Evolutionary conservation across 441 rosid genomes (phyloP).

Genomic region (Pelargonium myrrhifolium): DNA sequence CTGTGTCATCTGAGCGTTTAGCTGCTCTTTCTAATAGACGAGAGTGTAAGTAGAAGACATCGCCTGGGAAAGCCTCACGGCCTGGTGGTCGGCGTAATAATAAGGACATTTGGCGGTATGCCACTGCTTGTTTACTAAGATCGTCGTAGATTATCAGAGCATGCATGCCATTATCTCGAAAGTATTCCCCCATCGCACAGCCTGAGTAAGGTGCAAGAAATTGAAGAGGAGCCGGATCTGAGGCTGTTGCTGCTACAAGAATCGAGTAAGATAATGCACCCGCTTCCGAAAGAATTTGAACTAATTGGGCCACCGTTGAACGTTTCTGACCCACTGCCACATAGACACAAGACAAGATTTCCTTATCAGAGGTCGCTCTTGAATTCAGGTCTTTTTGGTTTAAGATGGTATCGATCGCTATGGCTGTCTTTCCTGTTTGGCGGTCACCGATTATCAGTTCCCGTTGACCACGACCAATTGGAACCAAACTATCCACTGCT

Average conservation of each 20-base stretch:
- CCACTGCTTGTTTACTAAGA: neutral
- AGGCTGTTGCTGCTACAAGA: conserved; percentile 19
- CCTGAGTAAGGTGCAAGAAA: conserved; percentile 11
- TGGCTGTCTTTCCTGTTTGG: neutral
- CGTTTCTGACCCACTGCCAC: neutral
- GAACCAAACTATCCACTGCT: neutral
- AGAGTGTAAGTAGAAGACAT: conserved; percentile 15
- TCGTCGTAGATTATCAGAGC: conserved; percentile 13
- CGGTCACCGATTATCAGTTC: neutral
- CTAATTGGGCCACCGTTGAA: conserved; percentile 13
- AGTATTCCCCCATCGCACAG: conserved; percentile 9
- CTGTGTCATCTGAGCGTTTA: conserved; percentile 15
- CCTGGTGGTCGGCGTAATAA: neutral
- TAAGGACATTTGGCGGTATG: conserved; percentile 2
- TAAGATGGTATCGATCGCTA: conserved; percentile 1
- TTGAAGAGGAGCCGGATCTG: conserved; percentile 13
- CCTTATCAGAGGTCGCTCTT: neutral
- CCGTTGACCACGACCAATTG: neutral
- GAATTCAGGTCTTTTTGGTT: neutral
- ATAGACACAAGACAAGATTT: neutral
- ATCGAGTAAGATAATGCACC: conserved; percentile 18
- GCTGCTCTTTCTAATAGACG: conserved; percentile 17
- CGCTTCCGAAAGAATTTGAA: conserved; percentile 18
- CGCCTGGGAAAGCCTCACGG: conserved; percentile 5
- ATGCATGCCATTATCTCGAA: conserved; percentile 2